Evolutionary conservation across 345 rosid species (phyloP).

Genomic region (Mercurialis annua): DNA sequence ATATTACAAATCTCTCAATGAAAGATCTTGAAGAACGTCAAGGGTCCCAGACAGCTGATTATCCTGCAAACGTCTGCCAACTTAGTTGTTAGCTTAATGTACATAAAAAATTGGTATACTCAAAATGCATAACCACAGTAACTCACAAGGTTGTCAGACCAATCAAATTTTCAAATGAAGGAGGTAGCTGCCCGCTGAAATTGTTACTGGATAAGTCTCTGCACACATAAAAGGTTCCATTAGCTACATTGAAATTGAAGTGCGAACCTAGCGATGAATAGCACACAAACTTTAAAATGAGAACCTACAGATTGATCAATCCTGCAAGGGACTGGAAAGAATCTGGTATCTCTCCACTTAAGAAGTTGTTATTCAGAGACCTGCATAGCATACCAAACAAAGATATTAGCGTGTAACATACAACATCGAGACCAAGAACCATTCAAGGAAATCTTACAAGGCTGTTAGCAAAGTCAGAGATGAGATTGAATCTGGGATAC

Average conservation of each 20-base stretch:
- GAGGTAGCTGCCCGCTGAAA: constrained; percentile 77
- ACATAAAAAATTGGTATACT: neutral
- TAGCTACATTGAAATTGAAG: constrained; percentile 14
- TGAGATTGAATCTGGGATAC: constrained; percentile 78
- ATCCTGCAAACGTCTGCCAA: constrained; percentile 79
- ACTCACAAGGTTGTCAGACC: constrained; percentile 78
- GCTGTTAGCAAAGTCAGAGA: constrained; percentile 54
- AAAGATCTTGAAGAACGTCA: constrained; percentile 80
- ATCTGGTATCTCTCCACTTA: constrained; percentile 90
- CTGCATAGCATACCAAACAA: constrained; percentile 40
- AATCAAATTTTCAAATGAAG: constrained; percentile 59
- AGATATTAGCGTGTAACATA: neutral
- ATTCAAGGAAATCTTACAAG: constrained; percentile 50
- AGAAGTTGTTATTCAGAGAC: constrained; percentile 70
- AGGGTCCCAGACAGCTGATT: constrained; percentile 87
- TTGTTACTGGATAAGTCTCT: constrained; percentile 87
- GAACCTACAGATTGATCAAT: constrained; percentile 81
- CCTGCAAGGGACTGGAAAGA: constrained; percentile 59
- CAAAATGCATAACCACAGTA: neutral
- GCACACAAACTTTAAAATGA: constrained; percentile 7
- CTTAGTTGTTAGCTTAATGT: constrained; percentile 33
- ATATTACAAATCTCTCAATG: constrained; percentile 73
- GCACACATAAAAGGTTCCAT: constrained; percentile 29
- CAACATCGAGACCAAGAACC: constrained; percentile 7
- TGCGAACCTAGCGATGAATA: constrained; percentile 9